Base-by-base conservation (phyloP, 176 grass and related monocot genomes). In the Echinochloa phyllopogon region DNA sequence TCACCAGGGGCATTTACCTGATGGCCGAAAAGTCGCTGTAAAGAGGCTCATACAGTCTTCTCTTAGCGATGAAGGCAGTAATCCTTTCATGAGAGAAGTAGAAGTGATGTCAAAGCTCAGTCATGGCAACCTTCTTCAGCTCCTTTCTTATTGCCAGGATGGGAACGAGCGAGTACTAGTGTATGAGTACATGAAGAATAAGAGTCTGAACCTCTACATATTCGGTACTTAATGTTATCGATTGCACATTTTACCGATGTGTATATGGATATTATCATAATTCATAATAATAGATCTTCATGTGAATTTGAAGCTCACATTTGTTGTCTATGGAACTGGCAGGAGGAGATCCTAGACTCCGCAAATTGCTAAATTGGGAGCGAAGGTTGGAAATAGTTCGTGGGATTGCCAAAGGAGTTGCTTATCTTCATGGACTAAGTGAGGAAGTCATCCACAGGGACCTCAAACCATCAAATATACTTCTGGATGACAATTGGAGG, bases 371-470 rank as follows among this genome's bases (percentile, higher is more conserved):
- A 13, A 88, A 51, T 33, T 88, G 65, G 74, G 56, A 45, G 41
- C 42, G 20, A 24, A 82, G 85, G 10, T 4, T 83, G 6, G 42
- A 87, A 69, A 77, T 87, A 41, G 17, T 87, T 1, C 50, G 10
- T 0, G 86, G 86, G 3, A 25, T 83, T 0, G 86, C 72, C 0
- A 75, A 52, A 41, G 86, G 86, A 0, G 53, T 88, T 52, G 72
- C 72, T 4, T 88, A 88, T 38, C 72, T 88, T 42, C 79, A 88
- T 7, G 86, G 64, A 50, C 62, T 65, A 68, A 55, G 86, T 4
- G 6, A 82, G 23, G 53, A 48, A 51, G 86, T 88, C 2, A 77
- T 88, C 5, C 86, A 88, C 73, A 68, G 86, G 44, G 86, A 88
- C n/a, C 72, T 83, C 1, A 88, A 83, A 50, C 72, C 86, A 1